These are phyloP conservation scores for Tulasnella sp. DNA, from an alignment of 768 basidiomycete genomes.

Conservation along the genomic window DNA sequence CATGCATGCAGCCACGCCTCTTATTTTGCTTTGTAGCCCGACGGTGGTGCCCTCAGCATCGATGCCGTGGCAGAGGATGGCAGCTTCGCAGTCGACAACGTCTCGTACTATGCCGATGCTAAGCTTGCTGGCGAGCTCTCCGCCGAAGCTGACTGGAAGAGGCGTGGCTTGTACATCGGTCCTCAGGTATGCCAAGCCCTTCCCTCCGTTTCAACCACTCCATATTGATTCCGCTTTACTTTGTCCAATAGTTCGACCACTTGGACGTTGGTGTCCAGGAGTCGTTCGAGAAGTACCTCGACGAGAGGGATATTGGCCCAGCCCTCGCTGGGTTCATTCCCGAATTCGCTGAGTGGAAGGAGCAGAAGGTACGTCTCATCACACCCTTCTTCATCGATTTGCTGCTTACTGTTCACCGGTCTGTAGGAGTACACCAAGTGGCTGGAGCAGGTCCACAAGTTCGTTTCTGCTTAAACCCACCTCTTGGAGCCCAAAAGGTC, in stretches of 20 bases:
- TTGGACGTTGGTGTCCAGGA: slow-evolving; percentile 85
- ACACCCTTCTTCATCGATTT: slow-evolving; percentile 13
- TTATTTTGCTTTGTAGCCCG: slow-evolving; percentile 41
- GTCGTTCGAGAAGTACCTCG: slow-evolving; percentile 84
- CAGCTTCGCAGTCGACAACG: slow-evolving; percentile 80
- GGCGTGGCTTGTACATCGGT: slow-evolving; percentile 87
- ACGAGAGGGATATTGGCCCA: slow-evolving; percentile 86
- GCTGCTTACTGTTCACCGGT: neutral
- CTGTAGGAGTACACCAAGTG: slow-evolving; percentile 85
- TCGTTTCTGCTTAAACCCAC: slow-evolving; percentile 44
- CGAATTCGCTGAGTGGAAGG: slow-evolving; percentile 84
- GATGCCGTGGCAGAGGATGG: slow-evolving; percentile 74
- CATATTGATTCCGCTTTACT: neutral
- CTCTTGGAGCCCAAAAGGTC: neutral
- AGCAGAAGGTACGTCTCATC: slow-evolving; percentile 69
- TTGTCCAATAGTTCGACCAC: slow-evolving; percentile 66
- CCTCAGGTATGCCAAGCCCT: slow-evolving; percentile 56
- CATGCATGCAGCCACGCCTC: slow-evolving; percentile 7
- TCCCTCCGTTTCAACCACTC: neutral
- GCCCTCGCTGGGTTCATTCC: slow-evolving; percentile 79
- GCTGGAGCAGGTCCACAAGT: slow-evolving; percentile 76
- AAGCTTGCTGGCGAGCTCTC: slow-evolving; percentile 70
- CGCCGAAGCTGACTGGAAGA: slow-evolving; percentile 90
- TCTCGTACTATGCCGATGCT: slow-evolving; percentile 75
- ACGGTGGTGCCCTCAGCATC: slow-evolving; percentile 66